Percentiles rank a stretch among this genome's conserved stretches.
phyloP scores from a whole-genome alignment of 2,329 filamentous ascomycete genomes.

The Fusarium keratoplasticum region DNA sequence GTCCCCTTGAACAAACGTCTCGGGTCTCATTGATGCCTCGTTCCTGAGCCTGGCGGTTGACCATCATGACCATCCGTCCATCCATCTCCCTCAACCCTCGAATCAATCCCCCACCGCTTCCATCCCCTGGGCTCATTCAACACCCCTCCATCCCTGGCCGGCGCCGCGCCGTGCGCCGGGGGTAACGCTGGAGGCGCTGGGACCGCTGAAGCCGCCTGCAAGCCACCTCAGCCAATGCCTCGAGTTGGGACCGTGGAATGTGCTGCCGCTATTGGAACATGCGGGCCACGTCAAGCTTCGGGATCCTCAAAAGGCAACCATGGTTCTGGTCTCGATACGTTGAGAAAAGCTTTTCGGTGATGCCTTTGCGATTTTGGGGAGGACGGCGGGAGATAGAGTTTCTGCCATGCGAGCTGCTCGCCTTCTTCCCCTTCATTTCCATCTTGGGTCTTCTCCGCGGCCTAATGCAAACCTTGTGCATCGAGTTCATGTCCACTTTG shows the following conservation, averaged over 20 bases:
- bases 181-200: conserved; percentile 36
- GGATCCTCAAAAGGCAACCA: background rate
- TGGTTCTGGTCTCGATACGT: background rate
- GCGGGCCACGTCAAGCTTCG: conserved; percentile 31
- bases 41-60: conserved; percentile 29
- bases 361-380: background rate
- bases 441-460: background rate
- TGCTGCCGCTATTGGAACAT: conserved; percentile 41
- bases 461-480: conserved; percentile 16
- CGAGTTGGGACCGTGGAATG: conserved; percentile 42
- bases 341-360: background rate
- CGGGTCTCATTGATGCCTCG: conserved; percentile 25
- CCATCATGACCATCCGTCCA: background rate
- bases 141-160: conserved; percentile 22
- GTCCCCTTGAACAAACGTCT: conserved; percentile 18
- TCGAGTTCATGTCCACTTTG: conserved; percentile 14
- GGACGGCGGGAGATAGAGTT: background rate
- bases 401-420: background rate
- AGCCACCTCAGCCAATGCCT: conserved; percentile 44
- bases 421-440: conserved; percentile 8
- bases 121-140: conserved; percentile 22
- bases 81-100: background rate
- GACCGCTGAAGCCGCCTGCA: conserved; percentile 38
- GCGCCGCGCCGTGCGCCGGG: conserved; percentile 17
- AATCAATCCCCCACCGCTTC: conserved; percentile 21